Evolutionary conservation across 495 filamentous ascomycete genomes (phyloP), one percentile per base, ranked within the genome.

Genomic region (Penicillium cataractarum): DNA sequence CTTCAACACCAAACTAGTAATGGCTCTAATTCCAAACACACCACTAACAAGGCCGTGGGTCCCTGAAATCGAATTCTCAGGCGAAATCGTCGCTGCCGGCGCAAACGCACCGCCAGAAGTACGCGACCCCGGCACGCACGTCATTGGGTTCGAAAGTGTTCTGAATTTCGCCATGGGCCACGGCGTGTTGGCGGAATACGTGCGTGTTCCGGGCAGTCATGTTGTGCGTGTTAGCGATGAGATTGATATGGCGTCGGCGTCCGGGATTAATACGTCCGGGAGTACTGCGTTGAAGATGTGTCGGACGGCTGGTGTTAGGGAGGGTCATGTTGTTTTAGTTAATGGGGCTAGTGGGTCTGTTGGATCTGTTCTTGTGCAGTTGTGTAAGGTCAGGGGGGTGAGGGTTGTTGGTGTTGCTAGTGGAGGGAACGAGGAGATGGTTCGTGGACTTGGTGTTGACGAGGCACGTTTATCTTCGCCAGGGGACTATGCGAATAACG

Each of bases 331-430:
- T 0, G 67, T 72, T 24, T 60, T 72, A 6, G 60, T 72, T 6
- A 72, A 70, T 55, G 70, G 70, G 15, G 70, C 70, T 7, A 72
- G 70, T 33, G 70, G 70, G n/a, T 69, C 66, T 15, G 63, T 69
- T 19, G 66, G 66, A 0, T 59, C 63, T 13, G 56, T 69, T 17
- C 49, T 72, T 17, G 49, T 69, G 55, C 70, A 70, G 60, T 33
- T 72, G 32, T 70, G 67, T 54, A 72, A 70, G 58, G 5, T 70
- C 2, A 62, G 67, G 26, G 67, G 69, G 3, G 70, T 65, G 2
- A 62, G 49, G 35, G 67, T 72, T 13, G 65, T 72, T 12, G 70
- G 64, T 10, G 62, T 72, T 4, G 69, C 69, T 27, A 72, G 69
- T 39, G 64, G 67, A 6, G 69, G 67, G 3, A 72, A 72, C 37